A percentile compares a stretch with the other conserved stretches of the same genome.
phyloP scores from a whole-genome alignment of 2,329 filamentous ascomycete genomes.

The Ramichloridium luteum region DNA sequence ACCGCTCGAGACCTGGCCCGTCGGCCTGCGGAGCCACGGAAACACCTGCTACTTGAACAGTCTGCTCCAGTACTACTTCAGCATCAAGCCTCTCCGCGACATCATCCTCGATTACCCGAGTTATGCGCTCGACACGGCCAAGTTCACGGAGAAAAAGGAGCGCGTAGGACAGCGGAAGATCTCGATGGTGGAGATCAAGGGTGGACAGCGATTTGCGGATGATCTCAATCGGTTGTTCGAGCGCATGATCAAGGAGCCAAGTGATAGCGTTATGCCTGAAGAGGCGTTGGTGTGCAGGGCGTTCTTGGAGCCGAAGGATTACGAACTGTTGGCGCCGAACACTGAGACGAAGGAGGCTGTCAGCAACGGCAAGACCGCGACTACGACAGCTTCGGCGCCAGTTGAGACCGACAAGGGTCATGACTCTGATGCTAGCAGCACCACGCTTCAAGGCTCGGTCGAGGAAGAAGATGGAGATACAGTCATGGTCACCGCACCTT shows the following conservation, averaged over 20 bases:
- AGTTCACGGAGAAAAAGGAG: slow-evolving; percentile 51
- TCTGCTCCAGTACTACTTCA: slow-evolving; percentile 88
- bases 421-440: slow-evolving; percentile 16
- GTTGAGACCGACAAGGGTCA: slow-evolving; percentile 3
- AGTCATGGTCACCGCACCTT: slow-evolving; percentile 13
- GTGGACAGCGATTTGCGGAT: slow-evolving; percentile 24
- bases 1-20: slow-evolving; percentile 45
- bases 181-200: slow-evolving; percentile 21
- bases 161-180: slow-evolving; percentile 64
- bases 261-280: slow-evolving; percentile 21
- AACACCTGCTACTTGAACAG: slow-evolving; percentile 99
- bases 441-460: slow-evolving; percentile 15
- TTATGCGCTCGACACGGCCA: slow-evolving; percentile 54
- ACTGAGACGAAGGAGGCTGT: slow-evolving; percentile 9
- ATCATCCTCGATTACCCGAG: slow-evolving; percentile 66
- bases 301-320: slow-evolving; percentile 21
- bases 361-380: slow-evolving; percentile 2
- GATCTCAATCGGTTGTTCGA: slow-evolving; percentile 25
- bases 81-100: slow-evolving; percentile 66
- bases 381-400: not conserved
- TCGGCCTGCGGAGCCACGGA: slow-evolving; percentile 83
- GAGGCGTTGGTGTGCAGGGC: slow-evolving; percentile 25
- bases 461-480: slow-evolving; percentile 13
- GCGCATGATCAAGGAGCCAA: slow-evolving; percentile 24
- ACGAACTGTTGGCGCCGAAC: slow-evolving; percentile 13